Base-by-base conservation (phyloP, 2,329 filamentous ascomycete genomes). In the Verticillium dahliae region DNA sequence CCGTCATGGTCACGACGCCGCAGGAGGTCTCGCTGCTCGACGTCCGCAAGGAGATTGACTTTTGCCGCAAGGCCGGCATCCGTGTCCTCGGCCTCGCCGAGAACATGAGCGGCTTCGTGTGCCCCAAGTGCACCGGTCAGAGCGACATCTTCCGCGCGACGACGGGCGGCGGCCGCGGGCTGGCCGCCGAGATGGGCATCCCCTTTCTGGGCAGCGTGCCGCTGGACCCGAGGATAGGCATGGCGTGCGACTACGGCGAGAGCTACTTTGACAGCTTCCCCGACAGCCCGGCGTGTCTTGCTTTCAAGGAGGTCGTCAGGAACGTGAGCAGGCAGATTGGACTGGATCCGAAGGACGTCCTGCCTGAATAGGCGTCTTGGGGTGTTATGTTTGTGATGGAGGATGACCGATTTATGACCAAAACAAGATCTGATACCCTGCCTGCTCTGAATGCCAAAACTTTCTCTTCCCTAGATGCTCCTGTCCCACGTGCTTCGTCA, bases 41-140 rank as follows among this genome's bases (percentile, higher is more conserved):
- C 72, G 95, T 99, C 13, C 82, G 95, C 67, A 98, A 97, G 77
- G 95, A 99, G 76, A 94, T 99, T 62, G 94, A 99, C 71, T 99
- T 99, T 72, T 99, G 96, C 76, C 83, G 88, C 62, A 99, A 99
- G 77, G 95, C 95, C 0, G 92, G 91, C 4, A 98, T 99, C 67
- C 84, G 82, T 57, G 86, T 99, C 6, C 75, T 99, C 3, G 95
- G 95, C 0, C 80, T 99, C 50, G 95, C 97, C 15, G 95, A 99
- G 80, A 99, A 99, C 72, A 99, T 99, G 95, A 91, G 89, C 62
- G 92, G 92, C 3, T 99, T 98, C 69, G 93, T 99, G 60, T 99
- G 95, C 72, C 93, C 93, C 10, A 94, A 91, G 61, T 99, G 95
- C 76, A 90, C 86, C 60, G 87, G 92, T 67, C 80, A 87, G 72